Evolutionary conservation across 495 filamentous ascomycete species (phyloP).

Genomic region (Talaromyces trachyspermus): DNA sequence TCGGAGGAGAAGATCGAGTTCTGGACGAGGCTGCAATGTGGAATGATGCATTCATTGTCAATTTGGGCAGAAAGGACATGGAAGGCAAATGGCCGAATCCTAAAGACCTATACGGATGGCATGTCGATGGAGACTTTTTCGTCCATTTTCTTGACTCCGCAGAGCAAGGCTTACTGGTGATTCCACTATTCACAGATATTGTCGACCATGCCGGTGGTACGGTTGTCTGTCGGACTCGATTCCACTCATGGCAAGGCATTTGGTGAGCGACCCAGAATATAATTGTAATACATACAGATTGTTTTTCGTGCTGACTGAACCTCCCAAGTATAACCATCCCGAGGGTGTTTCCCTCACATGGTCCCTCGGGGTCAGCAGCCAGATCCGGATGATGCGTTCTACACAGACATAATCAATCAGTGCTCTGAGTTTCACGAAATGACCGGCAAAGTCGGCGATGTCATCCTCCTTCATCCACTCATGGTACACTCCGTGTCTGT

Average conservation of each 20-base stretch:
- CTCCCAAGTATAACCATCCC: conserved; percentile 47
- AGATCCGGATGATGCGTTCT: conserved; percentile 41
- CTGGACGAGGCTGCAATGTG: conserved; percentile 43
- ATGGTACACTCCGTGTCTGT: conserved; percentile 62
- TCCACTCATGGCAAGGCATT: conserved; percentile 45
- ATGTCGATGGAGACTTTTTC: conserved; percentile 74
- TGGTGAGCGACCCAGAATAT: no score
- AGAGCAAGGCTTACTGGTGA: conserved; percentile 65
- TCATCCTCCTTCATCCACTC: conserved; percentile 64
- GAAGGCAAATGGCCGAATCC: conserved; percentile 43
- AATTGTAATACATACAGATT: no score
- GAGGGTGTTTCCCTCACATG: conserved; percentile 66
- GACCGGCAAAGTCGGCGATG: conserved; percentile 57
- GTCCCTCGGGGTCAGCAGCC: conserved; percentile 39
- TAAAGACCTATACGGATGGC: conserved; percentile 53
- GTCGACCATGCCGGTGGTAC: conserved; percentile 57
- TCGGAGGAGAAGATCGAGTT: conserved; percentile 57
- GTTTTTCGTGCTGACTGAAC: neutral
- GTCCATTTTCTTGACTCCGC: conserved; percentile 67
- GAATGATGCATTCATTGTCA: conserved; percentile 67
- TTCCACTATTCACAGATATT: conserved; percentile 63
- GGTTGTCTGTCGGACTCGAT: conserved; percentile 54
- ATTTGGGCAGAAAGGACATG: conserved; percentile 53
- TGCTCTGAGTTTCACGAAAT: conserved; percentile 56
- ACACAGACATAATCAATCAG: conserved; percentile 38